Conservation (phyloP, 371 early-diverging fungal genomes). For the Amoeboaphelidium protococcarum region DNA sequence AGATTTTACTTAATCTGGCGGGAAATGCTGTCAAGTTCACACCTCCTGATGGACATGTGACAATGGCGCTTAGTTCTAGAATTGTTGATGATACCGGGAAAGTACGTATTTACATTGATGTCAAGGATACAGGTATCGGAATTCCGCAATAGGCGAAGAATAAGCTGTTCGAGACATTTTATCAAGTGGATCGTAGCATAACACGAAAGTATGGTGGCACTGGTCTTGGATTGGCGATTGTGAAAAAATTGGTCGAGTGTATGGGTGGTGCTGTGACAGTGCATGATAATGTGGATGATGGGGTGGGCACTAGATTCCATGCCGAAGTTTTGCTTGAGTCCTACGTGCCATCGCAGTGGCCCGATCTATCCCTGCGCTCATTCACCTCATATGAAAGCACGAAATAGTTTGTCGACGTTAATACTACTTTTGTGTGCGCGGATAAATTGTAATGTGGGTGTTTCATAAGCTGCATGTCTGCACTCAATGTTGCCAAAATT, state of each 20-base stretch:
- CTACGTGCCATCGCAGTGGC: no score
- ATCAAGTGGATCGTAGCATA: constrained; percentile 49
- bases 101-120: constrained; percentile 5
- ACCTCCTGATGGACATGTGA: not conserved
- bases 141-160: constrained; percentile 38
- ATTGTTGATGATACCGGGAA: not conserved
- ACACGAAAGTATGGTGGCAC: constrained; percentile 62
- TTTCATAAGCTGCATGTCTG: no score
- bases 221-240: constrained; percentile 56
- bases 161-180: constrained; percentile 48
- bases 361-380: no score
- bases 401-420: no score
- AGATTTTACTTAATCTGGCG: not conserved
- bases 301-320: not conserved
- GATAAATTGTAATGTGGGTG: no score
- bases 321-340: no score
- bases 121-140: constrained; percentile 60
- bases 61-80: not conserved
- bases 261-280: constrained; percentile 41
- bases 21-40: not conserved
- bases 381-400: no score
- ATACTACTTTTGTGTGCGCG: no score
- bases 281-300: not conserved
- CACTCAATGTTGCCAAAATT: no score
- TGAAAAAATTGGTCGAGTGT: constrained; percentile 34